Percentiles rank a stretch among this genome's conserved stretches.
These are phyloP conservation scores for Hordeum pubiflorum DNA, from an alignment of 202 grass and related monocot genomes.

Conservation along the genomic window DNA sequence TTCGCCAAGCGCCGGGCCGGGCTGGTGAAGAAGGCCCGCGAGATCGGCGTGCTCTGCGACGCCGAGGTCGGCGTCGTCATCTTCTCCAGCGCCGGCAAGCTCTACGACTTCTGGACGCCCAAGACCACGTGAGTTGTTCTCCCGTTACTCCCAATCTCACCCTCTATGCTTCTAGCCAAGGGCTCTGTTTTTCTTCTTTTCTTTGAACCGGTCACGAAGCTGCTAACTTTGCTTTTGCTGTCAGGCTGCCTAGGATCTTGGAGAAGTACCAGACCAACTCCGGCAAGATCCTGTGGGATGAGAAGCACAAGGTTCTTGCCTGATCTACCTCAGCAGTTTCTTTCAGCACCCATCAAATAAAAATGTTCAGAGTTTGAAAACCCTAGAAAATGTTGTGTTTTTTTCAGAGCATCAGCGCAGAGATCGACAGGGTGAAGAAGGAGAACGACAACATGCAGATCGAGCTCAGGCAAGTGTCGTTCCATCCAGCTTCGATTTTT, in stretches of 20 bases:
- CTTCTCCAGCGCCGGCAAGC: constrained; percentile 96
- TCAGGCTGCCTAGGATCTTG: constrained; percentile 66
- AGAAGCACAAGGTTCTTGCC: constrained; percentile 74
- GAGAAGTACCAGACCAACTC: constrained; percentile 99
- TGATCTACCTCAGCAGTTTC: neutral
- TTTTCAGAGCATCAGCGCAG: constrained; percentile 67
- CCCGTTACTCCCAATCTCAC: neutral
- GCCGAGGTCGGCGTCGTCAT: constrained; percentile 80
- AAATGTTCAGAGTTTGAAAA: neutral
- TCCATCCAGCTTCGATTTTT: neutral
- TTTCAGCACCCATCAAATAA: neutral
- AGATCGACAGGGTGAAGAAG: constrained; percentile 87
- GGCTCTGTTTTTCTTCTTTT: neutral
- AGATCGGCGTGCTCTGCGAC: constrained; percentile 93
- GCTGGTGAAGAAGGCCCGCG: constrained; percentile 82
- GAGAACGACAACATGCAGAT: constrained; percentile 99
- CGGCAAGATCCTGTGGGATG: constrained; percentile 79
- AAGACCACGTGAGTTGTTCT: constrained; percentile 34
- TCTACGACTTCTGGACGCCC: constrained; percentile 79
- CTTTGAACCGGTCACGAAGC: neutral
- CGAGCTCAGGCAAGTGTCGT: constrained; percentile 61
- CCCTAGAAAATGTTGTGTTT: neutral
- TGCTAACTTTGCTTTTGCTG: neutral
- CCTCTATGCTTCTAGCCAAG: neutral
- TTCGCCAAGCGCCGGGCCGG: constrained; percentile 85